These are phyloP conservation scores for Rhododendron williamsianum DNA, from an alignment of 148 eudicot species.

Conservation along the genomic window DNA sequence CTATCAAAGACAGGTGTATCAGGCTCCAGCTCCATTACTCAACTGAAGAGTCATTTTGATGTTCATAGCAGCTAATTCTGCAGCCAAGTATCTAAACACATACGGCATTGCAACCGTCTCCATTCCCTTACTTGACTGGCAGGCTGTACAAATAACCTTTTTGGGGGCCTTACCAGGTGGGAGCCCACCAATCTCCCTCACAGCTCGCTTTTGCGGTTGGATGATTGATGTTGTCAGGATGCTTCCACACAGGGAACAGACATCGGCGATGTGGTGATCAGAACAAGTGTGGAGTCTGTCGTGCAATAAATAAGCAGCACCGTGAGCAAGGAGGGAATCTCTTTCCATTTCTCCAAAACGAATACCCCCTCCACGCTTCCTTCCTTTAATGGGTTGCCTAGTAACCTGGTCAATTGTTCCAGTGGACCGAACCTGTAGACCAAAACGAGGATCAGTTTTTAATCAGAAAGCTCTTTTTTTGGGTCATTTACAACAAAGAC, in stretches of 20 bases:
- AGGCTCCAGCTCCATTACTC: constrained; percentile 38
- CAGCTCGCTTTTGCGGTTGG: constrained; percentile 40
- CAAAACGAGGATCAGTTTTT: neutral
- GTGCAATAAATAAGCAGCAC: constrained; percentile 81
- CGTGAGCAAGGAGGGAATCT: constrained; percentile 90
- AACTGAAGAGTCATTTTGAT: constrained; percentile 72
- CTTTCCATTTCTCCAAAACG: constrained; percentile 99
- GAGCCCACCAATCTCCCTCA: constrained; percentile 49
- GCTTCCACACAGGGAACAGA: constrained; percentile 92
- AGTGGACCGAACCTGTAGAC: constrained; percentile 79
- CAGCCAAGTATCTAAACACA: constrained; percentile 75
- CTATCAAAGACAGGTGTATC: neutral
- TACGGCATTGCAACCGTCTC: constrained; percentile 97
- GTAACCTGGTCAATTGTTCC: constrained; percentile 79
- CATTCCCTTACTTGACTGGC: constrained; percentile 80
- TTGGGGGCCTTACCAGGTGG: constrained; percentile 60
- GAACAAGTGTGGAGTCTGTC: constrained; percentile 86
- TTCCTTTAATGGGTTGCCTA: constrained; percentile 87
- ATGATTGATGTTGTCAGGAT: constrained; percentile 50
- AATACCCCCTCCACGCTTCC: constrained; percentile 92
- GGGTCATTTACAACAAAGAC: neutral
- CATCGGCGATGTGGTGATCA: constrained; percentile 85
- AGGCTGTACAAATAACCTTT: constrained; percentile 62
- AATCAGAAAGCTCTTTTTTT: neutral
- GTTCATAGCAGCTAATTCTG: constrained; percentile 94